phyloP scores from a whole-genome alignment of 495 filamentous ascomycete species.

The Trichoderma erinaceum region DNA sequence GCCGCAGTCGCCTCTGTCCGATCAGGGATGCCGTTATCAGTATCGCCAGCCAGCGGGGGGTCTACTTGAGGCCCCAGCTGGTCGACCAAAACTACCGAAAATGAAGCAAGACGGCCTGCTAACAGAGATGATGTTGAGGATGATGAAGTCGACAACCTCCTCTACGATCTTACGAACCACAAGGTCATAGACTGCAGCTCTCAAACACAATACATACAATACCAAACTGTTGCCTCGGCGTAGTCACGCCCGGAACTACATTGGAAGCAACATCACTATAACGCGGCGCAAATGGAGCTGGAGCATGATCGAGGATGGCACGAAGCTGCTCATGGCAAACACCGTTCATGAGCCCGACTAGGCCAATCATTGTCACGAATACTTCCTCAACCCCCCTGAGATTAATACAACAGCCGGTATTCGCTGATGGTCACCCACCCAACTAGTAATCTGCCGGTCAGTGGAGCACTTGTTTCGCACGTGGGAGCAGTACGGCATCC shows the following conservation, averaged over 20 bases:
- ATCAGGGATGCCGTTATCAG: too few species aligned
- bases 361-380: neutral
- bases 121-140: slow-evolving; percentile 1
- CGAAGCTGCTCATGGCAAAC: slow-evolving; percentile 1
- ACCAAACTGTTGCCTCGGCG: too few species aligned
- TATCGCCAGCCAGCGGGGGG: too few species aligned
- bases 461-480: neutral
- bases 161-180: neutral
- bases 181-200: neutral
- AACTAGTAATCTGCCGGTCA: too few species aligned
- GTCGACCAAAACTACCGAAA: too few species aligned
- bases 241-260: too few species aligned
- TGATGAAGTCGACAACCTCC: neutral
- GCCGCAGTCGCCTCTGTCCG: too few species aligned
- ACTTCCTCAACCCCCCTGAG: neutral
- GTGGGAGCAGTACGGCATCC: slow-evolving; percentile 3
- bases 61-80: too few species aligned
- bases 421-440: too few species aligned
- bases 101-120: too few species aligned
- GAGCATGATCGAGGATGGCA: neutral
- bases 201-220: too few species aligned
- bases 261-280: neutral
- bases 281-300: neutral
- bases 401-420: neutral
- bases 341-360: slow-evolving; percentile 10